Evolutionary conservation across 345 rosid species (phyloP), one percentile per base, ranked within the genome.

Genomic region (Pistacia atlantica): DNA sequence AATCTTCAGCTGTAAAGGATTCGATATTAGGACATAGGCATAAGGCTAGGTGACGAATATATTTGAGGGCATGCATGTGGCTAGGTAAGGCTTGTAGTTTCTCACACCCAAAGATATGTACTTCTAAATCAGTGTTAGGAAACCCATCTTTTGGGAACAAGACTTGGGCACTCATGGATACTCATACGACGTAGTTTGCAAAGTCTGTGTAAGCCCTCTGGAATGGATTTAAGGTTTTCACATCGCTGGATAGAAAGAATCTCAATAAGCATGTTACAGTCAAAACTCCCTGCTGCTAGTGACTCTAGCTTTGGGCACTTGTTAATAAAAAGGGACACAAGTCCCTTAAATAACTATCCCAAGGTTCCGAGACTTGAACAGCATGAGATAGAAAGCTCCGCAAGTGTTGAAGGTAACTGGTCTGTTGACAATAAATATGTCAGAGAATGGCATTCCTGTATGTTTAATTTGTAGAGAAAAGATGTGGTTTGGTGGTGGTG

Each of bases 1-100:
- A 18, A 69, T 75, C 84, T 22, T 57, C 57, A 63, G 69, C 33
- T 3, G 75, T 78, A 55, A 77, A 77, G 60, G 63, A 67, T 12
- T 5, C 1, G 11, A 67, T 20, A 20, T 75, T 66, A 33, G 75
- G 72, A 73, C 80, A 81, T 13, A 67, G 20, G 25, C 14, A 25
- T 28, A 81, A 62, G 51, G 20, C 25, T 59, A 81, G 7, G 16
- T 65, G 54, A 52, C 56, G 67, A 77, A 81, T 74, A 37, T 46
- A 75, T 1, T 46, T 59, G 56, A 80, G 57, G 20, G 5, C 59
- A 8, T 75, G 49, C 52, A 80, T 12, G 16, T 25, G 52, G 11
- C 45, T 16, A 4, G 78, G 76, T 8, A 80, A n/a, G 46, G 71
- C 67, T 8, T 33, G 7, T 11, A 46, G 49, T 5, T 7, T 46